Evolutionary conservation across 257 asterid genomes (phyloP), one percentile per base, ranked within the genome.

Genomic region (Prunella vulgaris): DNA sequence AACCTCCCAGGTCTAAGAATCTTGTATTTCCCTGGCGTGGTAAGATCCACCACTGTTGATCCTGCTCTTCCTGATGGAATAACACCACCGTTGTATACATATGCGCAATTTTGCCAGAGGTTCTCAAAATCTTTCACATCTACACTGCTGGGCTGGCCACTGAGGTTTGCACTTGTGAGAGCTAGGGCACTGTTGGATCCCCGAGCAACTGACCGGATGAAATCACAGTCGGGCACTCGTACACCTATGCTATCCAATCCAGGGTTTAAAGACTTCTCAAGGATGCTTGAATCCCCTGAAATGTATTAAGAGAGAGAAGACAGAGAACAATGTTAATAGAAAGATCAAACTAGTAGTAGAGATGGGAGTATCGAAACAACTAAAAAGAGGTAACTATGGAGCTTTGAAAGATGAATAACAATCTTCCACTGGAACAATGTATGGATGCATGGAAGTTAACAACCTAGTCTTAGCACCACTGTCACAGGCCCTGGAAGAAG

Each of bases 1-100:
- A n/a, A 86, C 98, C 98, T 92, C 68, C 99, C 97, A 6, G 97
- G 88, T 73, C 96, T 80, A 22, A 90, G 78, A 73, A 93, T 93
- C 85, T 79, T 90, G 84, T 83, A 93, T 77, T 64, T 76, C 30
- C 99, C 97, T 17, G 73, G 72, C 69, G 64, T 71, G 56, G 96
- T 28, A 28, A 28, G 33, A 6, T 28, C 33, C 33, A 28, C 33
- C 33, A 28, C 77, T 2, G 96, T 93, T 37, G 97, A 93, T 71
- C 97, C 96, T 12, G 90, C 95, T 33, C 95, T 95, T 22, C 95
- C 92, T 2, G 94, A 28, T 28, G 33, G 33, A 28, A 28, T 4
- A 28, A 28, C 33, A 28, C 33, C 33, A 28, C 90, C 88, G 77
- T 93, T 78, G 76, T 88, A 90, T 42, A 93, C 42, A 53, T 71